Percentiles rank a stretch among this genome's conserved stretches.
These are phyloP conservation scores for Mrakia blollopis DNA, from an alignment of 768 basidiomycete genomes.

Conservation along the genomic window DNA sequence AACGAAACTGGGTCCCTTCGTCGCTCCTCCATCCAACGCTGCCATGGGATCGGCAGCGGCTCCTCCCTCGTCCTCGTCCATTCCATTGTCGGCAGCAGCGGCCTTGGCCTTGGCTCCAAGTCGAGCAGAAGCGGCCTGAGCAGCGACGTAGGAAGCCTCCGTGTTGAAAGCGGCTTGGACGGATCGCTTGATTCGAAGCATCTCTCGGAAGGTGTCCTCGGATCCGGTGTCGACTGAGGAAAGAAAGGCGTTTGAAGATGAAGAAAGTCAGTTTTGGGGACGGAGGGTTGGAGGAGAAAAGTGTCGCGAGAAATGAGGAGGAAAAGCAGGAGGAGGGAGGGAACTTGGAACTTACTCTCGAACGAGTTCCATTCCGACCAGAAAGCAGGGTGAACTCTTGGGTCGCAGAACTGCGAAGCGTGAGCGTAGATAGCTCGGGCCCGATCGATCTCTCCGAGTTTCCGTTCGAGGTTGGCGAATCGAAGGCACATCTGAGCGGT, in stretches of 20 bases:
- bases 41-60: slow-evolving; percentile 79
- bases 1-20: slow-evolving; percentile 65
- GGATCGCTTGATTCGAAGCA: slow-evolving; percentile 56
- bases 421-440: slow-evolving; percentile 95
- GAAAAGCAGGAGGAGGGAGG: background rate
- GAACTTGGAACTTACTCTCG: slow-evolving; percentile 55
- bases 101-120: slow-evolving; percentile 54
- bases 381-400: slow-evolving; percentile 76
- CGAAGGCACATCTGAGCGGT: slow-evolving; percentile 97
- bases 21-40: slow-evolving; percentile 47
- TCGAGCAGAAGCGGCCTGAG: slow-evolving; percentile 72
- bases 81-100: slow-evolving; percentile 48
- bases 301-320: background rate
- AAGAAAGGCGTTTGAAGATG: background rate
- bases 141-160: slow-evolving; percentile 73
- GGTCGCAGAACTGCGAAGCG: slow-evolving; percentile 98
- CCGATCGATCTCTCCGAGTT: slow-evolving; percentile 96
- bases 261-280: background rate
- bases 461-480: slow-evolving; percentile 91
- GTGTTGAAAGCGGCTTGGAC: slow-evolving; percentile 99
- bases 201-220: slow-evolving; percentile 84
- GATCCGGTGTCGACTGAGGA: slow-evolving; percentile 78
- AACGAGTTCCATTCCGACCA: slow-evolving; percentile 97
- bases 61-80: slow-evolving; percentile 44
- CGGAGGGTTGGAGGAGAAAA: no score